Base-by-base conservation (phyloP, 345 rosid genomes). In the Garcia nutans region DNA sequence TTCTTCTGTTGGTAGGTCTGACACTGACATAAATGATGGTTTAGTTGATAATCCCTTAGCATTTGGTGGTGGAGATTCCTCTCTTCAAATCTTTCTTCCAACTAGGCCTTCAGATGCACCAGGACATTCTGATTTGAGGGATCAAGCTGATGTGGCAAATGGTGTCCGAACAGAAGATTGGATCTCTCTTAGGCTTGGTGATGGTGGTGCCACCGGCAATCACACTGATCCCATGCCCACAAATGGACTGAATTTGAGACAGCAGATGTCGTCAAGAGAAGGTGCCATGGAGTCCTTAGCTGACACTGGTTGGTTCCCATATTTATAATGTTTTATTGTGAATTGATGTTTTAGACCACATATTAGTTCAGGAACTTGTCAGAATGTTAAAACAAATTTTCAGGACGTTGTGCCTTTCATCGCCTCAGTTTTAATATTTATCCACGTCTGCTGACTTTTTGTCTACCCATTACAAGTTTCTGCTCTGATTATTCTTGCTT, bases 161-260 rank as follows among this genome's bases (percentile, higher is more conserved):
- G 91, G 97, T 77, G 78, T 88, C 70, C 88, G 85, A 17, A 82
- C 82, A 70, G 98, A 93, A 58, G 99, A 92, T 81, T 96, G 97
- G 97, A 89, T 93, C 65, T 96, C 98, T 68, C 97, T 96, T 73
- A 89, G 93, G 69, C 93, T 96, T 70, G 98, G 99, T 44, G 99
- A 87, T 77, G 85, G 90, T 79, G 85, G 90, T 80, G 85, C 82
- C 22, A 72, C 82, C 67, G 86, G 89, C 44, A 77, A 81, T 81
- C 89, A 85, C 20, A 82, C 86, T 70, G 89, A 88, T 22, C 65
- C 89, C 42, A 76, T 80, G 60, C 59, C 85, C 70, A 73, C 87
- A 71, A 86, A 90, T 67, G 90, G 94, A 65, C 70, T 88, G 63
- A 87, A 80, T 77, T 76, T 88, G 41, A 82, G 84, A 78, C 92